phyloP scores from a whole-genome alignment of 2,329 filamentous ascomycete genomes.

The Graphiopsis chlorocephala region DNA sequence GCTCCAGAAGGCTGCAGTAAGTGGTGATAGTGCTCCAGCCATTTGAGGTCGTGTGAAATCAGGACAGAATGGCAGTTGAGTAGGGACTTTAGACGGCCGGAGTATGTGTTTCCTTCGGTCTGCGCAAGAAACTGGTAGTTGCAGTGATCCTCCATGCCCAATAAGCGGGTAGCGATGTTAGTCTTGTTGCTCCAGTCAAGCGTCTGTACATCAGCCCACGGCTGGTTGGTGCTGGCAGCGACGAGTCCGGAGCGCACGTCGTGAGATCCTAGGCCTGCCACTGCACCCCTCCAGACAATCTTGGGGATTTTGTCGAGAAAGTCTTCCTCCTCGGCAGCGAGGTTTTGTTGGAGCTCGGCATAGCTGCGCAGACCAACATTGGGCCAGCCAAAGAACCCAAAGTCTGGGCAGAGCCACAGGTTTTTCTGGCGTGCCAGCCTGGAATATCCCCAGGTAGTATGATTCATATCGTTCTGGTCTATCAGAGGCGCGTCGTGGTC shows the following conservation, averaged over 20 bases:
- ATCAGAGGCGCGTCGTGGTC: constrained; percentile 42
- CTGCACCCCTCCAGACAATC: constrained; percentile 50
- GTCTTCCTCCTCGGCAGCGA: constrained; percentile 19
- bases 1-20: constrained; percentile 28
- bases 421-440: constrained; percentile 30
- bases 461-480: constrained; percentile 21
- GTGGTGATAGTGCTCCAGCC: constrained; percentile 33
- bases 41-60: constrained; percentile 31
- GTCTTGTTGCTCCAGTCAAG: constrained; percentile 27
- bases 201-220: constrained; percentile 46
- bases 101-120: constrained; percentile 37
- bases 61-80: constrained; percentile 34
- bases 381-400: constrained; percentile 54
- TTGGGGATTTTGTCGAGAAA: constrained; percentile 44
- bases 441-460: constrained; percentile 44
- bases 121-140: constrained; percentile 33
- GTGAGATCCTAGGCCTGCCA: constrained; percentile 27
- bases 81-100: constrained; percentile 35
- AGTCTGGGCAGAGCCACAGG: constrained; percentile 53
- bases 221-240: constrained; percentile 29
- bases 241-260: constrained; percentile 34
- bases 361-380: constrained; percentile 38
- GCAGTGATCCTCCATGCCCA: constrained; percentile 33
- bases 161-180: constrained; percentile 20
- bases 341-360: constrained; percentile 18